A percentile compares a stretch with the other conserved stretches of the same genome.
These are phyloP conservation scores for Rhizopogon roseolus DNA, from an alignment of 768 basidiomycete species.

Conservation along the genomic window DNA sequence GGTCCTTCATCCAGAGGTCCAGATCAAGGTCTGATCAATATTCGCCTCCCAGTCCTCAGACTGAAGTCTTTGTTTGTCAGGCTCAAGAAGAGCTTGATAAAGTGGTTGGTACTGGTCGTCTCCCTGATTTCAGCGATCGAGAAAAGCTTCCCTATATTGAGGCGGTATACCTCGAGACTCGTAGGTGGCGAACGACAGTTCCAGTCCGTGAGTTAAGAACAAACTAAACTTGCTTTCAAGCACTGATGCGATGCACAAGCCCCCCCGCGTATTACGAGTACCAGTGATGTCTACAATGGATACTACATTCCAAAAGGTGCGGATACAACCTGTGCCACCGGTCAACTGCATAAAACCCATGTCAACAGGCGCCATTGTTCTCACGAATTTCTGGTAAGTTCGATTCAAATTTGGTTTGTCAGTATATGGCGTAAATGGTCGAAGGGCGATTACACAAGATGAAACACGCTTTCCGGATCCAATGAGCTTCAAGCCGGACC, in stretches of 20 bases:
- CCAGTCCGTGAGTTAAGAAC: slow-evolving; percentile 20
- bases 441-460: slow-evolving; percentile 47
- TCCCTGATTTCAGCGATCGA: slow-evolving; percentile 24
- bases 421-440: not conserved
- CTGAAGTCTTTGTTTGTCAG: not conserved
- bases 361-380: slow-evolving; percentile 12
- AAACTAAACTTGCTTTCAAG: not conserved
- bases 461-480: slow-evolving; percentile 47
- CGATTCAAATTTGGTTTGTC: not conserved
- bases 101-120: slow-evolving; percentile 24
- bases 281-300: slow-evolving; percentile 22
- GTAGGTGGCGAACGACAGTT: slow-evolving; percentile 25
- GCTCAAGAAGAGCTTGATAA: slow-evolving; percentile 27
- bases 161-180: slow-evolving; percentile 25
- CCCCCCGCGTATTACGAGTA: slow-evolving; percentile 17
- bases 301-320: slow-evolving; percentile 26
- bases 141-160: slow-evolving; percentile 25
- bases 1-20: slow-evolving; percentile 26
- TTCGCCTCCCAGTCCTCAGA: not conserved
- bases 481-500: slow-evolving; percentile 48
- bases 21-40: slow-evolving; percentile 11
- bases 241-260: slow-evolving; percentile 3
- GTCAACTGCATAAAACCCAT: not conserved
- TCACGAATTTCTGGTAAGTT: slow-evolving; percentile 22
- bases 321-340: not conserved